These are phyloP conservation scores for Aspergillus pseudoglaucus DNA, from an alignment of 2,329 filamentous ascomycete species.

Conservation along the genomic window DNA sequence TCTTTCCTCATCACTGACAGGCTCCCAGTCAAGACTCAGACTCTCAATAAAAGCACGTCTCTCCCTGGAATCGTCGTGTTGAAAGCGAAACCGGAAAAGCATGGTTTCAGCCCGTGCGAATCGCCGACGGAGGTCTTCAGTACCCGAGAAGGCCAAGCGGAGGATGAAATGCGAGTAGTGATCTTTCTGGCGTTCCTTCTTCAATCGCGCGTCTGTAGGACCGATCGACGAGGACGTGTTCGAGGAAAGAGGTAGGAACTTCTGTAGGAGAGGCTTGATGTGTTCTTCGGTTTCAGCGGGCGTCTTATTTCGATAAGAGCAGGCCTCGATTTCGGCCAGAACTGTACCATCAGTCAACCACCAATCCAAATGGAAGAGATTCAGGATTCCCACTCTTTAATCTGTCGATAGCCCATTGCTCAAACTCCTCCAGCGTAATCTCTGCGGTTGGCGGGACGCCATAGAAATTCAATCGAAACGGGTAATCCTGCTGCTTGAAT, in stretches of 20 bases:
- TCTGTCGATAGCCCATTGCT: constrained; percentile 96
- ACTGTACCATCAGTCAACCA: constrained; percentile 17
- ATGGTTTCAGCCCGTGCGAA: constrained; percentile 83
- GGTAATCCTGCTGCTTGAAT: constrained; percentile 73
- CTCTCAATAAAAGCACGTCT: constrained; percentile 67
- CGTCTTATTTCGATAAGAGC: constrained; percentile 86
- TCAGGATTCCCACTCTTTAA: constrained; percentile 57
- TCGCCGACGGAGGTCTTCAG: constrained; percentile 79
- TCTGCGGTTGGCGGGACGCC: constrained; percentile 79
- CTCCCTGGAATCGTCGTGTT: constrained; percentile 68
- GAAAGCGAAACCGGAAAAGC: constrained; percentile 78
- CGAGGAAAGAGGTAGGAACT: constrained; percentile 73
- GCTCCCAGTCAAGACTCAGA: constrained; percentile 77
- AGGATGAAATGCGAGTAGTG: constrained; percentile 98
- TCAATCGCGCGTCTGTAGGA: constrained; percentile 47
- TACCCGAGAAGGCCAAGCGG: constrained; percentile 82
- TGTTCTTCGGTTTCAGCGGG: constrained; percentile 74
- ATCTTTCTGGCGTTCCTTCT: constrained; percentile 78
- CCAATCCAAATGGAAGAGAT: neutral
- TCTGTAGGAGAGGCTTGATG: constrained; percentile 80
- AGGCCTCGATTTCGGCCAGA: constrained; percentile 64
- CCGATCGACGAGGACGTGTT: constrained; percentile 59
- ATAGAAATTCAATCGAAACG: constrained; percentile 89
- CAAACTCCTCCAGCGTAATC: constrained; percentile 93
- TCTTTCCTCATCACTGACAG: constrained; percentile 73